A percentile compares a stretch with the other conserved stretches of the same genome.
phyloP scores from a whole-genome alignment of 2,329 filamentous ascomycete species.

The Emergomyces orientalis region DNA sequence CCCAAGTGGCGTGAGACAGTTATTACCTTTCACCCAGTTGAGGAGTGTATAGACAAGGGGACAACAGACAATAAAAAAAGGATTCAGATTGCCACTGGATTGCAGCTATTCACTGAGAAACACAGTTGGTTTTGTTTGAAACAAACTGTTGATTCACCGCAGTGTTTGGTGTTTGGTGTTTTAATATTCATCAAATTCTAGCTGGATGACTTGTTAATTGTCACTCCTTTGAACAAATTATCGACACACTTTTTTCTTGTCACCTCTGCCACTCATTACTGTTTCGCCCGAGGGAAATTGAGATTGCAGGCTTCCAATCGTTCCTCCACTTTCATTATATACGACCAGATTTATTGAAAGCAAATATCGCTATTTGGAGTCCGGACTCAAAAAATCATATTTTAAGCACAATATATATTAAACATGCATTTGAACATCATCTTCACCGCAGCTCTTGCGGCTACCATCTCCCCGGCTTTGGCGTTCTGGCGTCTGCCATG shows the following conservation, averaged over 20 bases:
- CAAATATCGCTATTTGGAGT: neutral
- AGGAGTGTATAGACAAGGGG: neutral
- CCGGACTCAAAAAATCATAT: neutral
- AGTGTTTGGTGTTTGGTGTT: neutral
- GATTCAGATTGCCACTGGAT: neutral
- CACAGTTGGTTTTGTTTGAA: neutral
- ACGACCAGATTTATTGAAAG: neutral
- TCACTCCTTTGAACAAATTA: neutral
- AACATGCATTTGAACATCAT: constrained; percentile 11
- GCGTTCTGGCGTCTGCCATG: constrained; percentile 92
- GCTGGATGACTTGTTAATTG: neutral
- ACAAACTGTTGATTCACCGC: neutral
- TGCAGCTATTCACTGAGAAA: neutral
- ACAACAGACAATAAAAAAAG: neutral
- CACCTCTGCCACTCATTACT: neutral
- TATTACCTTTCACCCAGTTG: neutral
- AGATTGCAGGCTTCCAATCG: constrained; percentile 1
- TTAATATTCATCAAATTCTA: neutral
- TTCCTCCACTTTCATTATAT: constrained; percentile 1
- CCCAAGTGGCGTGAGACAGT: neutral
- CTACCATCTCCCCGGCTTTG: constrained; percentile 12
- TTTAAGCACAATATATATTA: neutral
- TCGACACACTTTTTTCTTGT: neutral
- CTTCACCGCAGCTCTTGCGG: constrained; percentile 9
- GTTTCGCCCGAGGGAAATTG: neutral